A percentile compares a stretch with the other conserved stretches of the same genome.
phyloP scores from a whole-genome alignment of 495 filamentous ascomycete genomes.

The Talaromyces trachyspermus region DNA sequence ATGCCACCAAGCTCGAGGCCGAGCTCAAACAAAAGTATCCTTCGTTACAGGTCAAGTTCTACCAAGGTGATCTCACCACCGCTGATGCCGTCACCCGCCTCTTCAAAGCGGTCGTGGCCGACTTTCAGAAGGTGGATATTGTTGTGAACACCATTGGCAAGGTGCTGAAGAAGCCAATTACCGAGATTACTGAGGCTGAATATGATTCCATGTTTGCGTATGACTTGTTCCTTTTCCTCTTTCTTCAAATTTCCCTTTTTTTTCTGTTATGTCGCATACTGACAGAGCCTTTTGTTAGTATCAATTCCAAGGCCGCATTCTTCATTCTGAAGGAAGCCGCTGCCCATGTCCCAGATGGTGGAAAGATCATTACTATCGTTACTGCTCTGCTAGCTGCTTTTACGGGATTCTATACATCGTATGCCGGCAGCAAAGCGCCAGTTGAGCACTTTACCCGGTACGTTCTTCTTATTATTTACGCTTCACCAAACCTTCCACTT shows the following conservation, averaged over 20 bases:
- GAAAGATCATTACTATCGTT: slow-evolving; percentile 32
- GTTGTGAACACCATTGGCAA: slow-evolving; percentile 48
- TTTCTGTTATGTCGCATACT: neutral
- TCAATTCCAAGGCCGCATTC: slow-evolving; percentile 33
- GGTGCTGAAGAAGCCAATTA: slow-evolving; percentile 40
- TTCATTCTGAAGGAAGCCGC: slow-evolving; percentile 31
- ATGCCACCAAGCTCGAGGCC: slow-evolving; percentile 17
- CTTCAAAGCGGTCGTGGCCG: slow-evolving; percentile 19
- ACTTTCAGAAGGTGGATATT: slow-evolving; percentile 42
- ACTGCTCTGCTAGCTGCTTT: slow-evolving; percentile 30
- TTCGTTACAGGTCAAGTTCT: slow-evolving; percentile 20
- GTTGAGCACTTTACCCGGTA: slow-evolving; percentile 35
- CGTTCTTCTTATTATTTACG: neutral
- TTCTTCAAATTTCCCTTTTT: neutral
- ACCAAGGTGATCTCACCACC: slow-evolving; percentile 25
- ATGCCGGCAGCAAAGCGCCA: slow-evolving; percentile 31
- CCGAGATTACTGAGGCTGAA: slow-evolving; percentile 39
- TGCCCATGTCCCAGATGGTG: slow-evolving; percentile 22
- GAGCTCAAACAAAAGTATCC: slow-evolving; percentile 24
- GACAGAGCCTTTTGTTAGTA: slow-evolving; percentile 11
- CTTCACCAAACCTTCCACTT: neutral
- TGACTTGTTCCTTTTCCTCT: slow-evolving; percentile 3
- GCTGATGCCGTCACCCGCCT: slow-evolving; percentile 23
- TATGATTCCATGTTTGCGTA: slow-evolving; percentile 42
- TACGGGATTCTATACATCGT: slow-evolving; percentile 33